phyloP scores from a whole-genome alignment of 2,329 filamentous ascomycete genomes.

The Cladosporium colombiae region DNA sequence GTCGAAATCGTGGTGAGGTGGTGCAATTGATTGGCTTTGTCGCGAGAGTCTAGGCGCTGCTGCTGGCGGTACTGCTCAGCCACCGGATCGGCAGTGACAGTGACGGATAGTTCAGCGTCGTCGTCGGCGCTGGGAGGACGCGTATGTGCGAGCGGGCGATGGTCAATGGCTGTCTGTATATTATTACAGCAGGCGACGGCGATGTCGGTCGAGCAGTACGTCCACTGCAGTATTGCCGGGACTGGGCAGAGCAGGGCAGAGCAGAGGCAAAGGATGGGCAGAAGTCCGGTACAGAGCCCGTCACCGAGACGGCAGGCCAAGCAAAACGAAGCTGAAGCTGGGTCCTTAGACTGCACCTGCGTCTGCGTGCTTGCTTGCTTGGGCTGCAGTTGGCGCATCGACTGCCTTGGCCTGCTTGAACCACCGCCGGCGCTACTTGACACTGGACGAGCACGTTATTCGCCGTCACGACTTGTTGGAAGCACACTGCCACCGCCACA shows the following conservation, averaged over 20 bases:
- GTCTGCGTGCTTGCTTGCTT: background rate
- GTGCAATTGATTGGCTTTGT: background rate
- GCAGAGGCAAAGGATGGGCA: conserved; percentile 3
- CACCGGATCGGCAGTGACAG: conserved; percentile 6
- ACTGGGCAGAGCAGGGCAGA: background rate
- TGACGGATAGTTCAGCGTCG: background rate
- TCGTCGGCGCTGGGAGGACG: background rate
- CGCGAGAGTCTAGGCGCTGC: background rate
- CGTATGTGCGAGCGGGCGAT: background rate
- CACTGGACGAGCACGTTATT: background rate
- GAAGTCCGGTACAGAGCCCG: background rate
- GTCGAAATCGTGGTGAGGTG: background rate
- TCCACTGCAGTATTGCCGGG: background rate
- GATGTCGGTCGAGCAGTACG: background rate
- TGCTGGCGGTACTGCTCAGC: background rate
- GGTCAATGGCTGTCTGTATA: background rate
- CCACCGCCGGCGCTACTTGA: background rate
- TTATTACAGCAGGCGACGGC: background rate
- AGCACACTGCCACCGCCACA: background rate
- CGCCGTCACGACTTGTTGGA: background rate
- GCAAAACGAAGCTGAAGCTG: background rate
- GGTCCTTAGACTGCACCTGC: background rate
- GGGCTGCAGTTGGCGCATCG: background rate
- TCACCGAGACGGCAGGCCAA: background rate
- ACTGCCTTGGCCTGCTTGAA: background rate